phyloP scores from a whole-genome alignment of 768 basidiomycete species.

The Hygrophorus pudorinus region DNA sequence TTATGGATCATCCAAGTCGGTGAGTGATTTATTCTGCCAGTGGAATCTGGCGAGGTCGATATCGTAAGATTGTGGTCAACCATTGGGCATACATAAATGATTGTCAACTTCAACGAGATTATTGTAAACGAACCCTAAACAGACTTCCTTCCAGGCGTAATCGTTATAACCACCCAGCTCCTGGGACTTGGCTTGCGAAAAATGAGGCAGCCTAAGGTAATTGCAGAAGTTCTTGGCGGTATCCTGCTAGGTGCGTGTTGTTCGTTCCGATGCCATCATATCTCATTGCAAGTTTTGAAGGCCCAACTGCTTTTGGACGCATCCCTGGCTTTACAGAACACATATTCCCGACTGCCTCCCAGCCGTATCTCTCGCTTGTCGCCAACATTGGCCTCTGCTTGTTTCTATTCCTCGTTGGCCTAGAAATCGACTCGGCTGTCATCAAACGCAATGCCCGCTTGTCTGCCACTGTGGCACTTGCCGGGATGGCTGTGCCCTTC shows the following conservation, averaged over 20 bases:
- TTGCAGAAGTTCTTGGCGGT: slow-evolving; percentile 78
- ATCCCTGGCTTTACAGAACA: slow-evolving; percentile 61
- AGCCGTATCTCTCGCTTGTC: slow-evolving; percentile 73
- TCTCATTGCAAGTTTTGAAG: slow-evolving; percentile 22
- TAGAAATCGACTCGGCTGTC: slow-evolving; percentile 76
- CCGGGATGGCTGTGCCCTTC: slow-evolving; percentile 85
- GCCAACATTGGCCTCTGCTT: slow-evolving; percentile 85
- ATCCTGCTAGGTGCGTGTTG: slow-evolving; percentile 60
- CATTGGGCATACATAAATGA: no score
- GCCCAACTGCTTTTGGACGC: slow-evolving; percentile 38
- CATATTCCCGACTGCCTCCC: slow-evolving; percentile 68
- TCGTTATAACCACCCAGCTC: slow-evolving; percentile 69
- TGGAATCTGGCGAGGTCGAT: neutral
- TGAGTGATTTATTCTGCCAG: slow-evolving; percentile 20
- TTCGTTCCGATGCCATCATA: neutral
- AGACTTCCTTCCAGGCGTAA: slow-evolving; percentile 46
- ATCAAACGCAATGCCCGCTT: slow-evolving; percentile 70
- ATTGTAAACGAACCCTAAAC: neutral
- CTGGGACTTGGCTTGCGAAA: slow-evolving; percentile 65
- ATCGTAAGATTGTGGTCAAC: neutral
- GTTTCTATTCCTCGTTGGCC: slow-evolving; percentile 88
- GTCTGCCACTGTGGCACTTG: slow-evolving; percentile 60
- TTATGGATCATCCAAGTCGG: slow-evolving; percentile 77
- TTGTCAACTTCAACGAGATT: no score
- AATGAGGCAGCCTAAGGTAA: slow-evolving; percentile 78